Percentiles rank a stretch among this genome's conserved stretches.
These are phyloP conservation scores for Backusella mclennaniae DNA, from an alignment of 192 early-diverging fungal genomes.

Conservation along the genomic window DNA sequence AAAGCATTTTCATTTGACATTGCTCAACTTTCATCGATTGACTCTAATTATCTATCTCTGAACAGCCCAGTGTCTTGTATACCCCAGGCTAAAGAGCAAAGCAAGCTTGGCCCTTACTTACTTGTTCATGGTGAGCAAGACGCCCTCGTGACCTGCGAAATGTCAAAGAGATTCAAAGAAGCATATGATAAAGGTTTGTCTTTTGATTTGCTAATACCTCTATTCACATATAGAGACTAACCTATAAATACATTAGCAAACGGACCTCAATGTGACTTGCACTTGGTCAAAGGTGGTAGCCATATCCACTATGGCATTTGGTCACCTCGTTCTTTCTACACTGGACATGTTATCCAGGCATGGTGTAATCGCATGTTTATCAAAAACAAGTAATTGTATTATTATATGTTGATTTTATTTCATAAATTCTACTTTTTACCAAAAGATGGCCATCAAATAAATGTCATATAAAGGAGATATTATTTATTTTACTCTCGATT, in stretches of 20 bases:
- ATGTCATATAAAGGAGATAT: too few species aligned
- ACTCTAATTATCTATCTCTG: background rate
- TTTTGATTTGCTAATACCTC: background rate
- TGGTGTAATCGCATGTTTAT: slow-evolving; percentile 1
- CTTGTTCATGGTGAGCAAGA: slow-evolving; percentile 10
- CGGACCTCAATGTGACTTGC: background rate
- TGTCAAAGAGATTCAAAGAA: slow-evolving; percentile 11
- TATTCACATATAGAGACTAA: background rate
- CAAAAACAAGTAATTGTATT: slow-evolving; percentile 1
- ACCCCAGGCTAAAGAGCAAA: background rate
- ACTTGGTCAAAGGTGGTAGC: background rate
- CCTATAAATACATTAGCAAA: background rate
- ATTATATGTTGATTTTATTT: too few species aligned
- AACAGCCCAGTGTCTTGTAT: slow-evolving; percentile 3
- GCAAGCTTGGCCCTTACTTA: slow-evolving; percentile 11
- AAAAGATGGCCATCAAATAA: too few species aligned
- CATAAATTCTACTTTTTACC: too few species aligned
- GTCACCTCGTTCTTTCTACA: slow-evolving; percentile 14
- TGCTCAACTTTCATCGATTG: background rate
- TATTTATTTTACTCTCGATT: too few species aligned
- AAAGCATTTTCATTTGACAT: slow-evolving; percentile 21
- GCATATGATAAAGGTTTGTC: slow-evolving; percentile 9
- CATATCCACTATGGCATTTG: background rate
- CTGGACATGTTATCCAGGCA: background rate
- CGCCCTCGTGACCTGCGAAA: background rate